Conservation (phyloP, 2,329 filamentous ascomycete genomes). For the Sporothrix pseudoabietina region DNA sequence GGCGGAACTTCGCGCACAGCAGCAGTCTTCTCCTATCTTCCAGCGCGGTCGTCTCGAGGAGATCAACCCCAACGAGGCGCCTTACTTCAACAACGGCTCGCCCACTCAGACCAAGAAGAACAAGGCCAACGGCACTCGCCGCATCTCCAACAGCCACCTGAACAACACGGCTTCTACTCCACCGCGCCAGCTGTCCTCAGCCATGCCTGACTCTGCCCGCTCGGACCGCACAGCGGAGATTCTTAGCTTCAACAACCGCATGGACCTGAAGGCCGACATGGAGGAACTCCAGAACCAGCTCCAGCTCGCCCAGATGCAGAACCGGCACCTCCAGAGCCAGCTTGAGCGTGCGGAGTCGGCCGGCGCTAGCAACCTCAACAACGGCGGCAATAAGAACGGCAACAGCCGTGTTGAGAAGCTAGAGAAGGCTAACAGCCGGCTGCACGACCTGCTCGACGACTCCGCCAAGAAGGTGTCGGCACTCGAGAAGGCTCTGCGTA, state of each 20-base stretch:
- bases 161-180: slow-evolving; percentile 60
- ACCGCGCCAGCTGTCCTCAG: slow-evolving; percentile 64
- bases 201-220: slow-evolving; percentile 69
- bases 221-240: slow-evolving; percentile 87
- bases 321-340: slow-evolving; percentile 86
- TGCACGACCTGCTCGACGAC: slow-evolving; percentile 94
- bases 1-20: slow-evolving; percentile 72
- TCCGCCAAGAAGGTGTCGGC: slow-evolving; percentile 89
- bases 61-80: slow-evolving; percentile 79
- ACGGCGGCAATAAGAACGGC: slow-evolving; percentile 15
- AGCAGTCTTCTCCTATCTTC: slow-evolving; percentile 48
- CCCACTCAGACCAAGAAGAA: slow-evolving; percentile 70
- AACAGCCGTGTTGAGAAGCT: slow-evolving; percentile 76
- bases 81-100: slow-evolving; percentile 56
- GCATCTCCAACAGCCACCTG: slow-evolving; percentile 64
- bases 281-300: slow-evolving; percentile 93
- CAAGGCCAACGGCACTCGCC: slow-evolving; percentile 52
- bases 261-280: slow-evolving; percentile 87
- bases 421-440: slow-evolving; percentile 84
- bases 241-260: slow-evolving; percentile 79
- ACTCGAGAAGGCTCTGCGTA: slow-evolving; percentile 82
- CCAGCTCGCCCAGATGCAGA: slow-evolving; percentile 93
- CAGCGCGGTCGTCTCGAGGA: slow-evolving; percentile 80
- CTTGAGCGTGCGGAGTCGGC: slow-evolving; percentile 70
- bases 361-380: slow-evolving; percentile 47